phyloP scores from a whole-genome alignment of 805 yeast species.

The Pichia deserticola region DNA sequence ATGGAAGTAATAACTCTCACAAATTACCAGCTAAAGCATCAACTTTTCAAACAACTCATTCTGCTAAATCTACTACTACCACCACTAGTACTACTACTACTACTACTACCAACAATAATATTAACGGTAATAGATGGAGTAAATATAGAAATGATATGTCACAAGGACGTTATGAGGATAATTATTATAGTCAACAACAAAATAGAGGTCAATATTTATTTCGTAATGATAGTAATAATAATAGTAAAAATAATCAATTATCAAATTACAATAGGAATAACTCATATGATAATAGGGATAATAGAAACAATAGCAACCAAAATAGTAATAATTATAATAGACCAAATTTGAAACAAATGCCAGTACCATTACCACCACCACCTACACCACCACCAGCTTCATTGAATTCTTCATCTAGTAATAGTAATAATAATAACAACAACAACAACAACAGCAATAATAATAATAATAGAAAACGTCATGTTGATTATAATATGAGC shows the following conservation, averaged over 20 bases:
- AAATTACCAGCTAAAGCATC: too few species aligned
- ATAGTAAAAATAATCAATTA: background rate
- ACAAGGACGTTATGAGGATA: background rate
- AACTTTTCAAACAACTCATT: too few species aligned
- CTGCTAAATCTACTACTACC: too few species aligned
- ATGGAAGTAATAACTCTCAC: too few species aligned
- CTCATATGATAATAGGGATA: background rate
- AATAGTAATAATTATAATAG: background rate
- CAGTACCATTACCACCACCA: constrained; percentile 6
- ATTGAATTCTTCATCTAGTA: background rate
- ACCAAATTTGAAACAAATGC: background rate
- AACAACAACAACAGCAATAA: too few species aligned
- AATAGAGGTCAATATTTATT: too few species aligned
- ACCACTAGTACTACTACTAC: too few species aligned
- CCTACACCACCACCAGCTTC: constrained; percentile 1
- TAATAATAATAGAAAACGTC: background rate
- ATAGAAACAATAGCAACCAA: constrained; percentile 1
- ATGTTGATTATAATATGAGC: background rate
- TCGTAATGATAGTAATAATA: background rate
- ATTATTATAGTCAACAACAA: background rate
- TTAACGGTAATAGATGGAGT: constrained; percentile 4
- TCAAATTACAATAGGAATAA: too few species aligned
- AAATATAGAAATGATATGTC: background rate
- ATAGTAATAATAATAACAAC: background rate
- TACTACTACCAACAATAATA: too few species aligned